Base-by-base conservation (phyloP, 495 filamentous ascomycete species). In the Aspergillus panamensis region DNA sequence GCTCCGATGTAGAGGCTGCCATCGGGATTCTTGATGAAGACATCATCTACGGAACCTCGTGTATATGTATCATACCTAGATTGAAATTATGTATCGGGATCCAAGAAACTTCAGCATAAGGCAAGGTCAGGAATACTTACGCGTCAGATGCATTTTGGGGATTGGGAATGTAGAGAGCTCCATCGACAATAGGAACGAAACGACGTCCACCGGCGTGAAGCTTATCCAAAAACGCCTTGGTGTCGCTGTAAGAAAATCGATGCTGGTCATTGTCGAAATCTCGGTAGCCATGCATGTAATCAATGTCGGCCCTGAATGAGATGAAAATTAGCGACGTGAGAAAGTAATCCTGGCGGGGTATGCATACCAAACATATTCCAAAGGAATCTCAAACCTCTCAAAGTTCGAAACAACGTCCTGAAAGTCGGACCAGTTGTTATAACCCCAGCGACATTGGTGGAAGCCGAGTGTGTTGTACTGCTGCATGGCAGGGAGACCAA, bases 131-230 rank as follows among this genome's bases (percentile, higher is more conserved):
- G 42, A 5, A 19, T 17, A 68, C 77, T 66, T 63, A 86, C 67
- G 81, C 81, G 71, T 95, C 91, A 42, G 77, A 84, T 0, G 77
- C 75, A 61, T 94, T 88, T 14, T 81, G 71, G 3, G 88, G 88
- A 51, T 91, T 87, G 0, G 90, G 88, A 21, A 85, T 82, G 60
- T 92, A 93, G 30, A 94, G 83, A 6, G 88, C 90, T 3, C 87
- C 80, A 65, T 95, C 91, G n/a, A 96, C 80, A 47, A 96, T 94
- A 0, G 89, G 90, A 8, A 96, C 79, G 54, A 84, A 95, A 62
- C 92, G 87, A 62, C 88, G 87, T 8, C 83, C 80, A 61, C 81
- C 80, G 4, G 73, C 72, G 67, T 92, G 89, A 2, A 96, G 72
- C 14, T 75, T 70, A 1, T 73, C 69, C 12, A 96, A 65, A 66